These are phyloP conservation scores for Gossypium schwendimanii DNA, from an alignment of 441 rosid genomes.

Conservation along the genomic window DNA sequence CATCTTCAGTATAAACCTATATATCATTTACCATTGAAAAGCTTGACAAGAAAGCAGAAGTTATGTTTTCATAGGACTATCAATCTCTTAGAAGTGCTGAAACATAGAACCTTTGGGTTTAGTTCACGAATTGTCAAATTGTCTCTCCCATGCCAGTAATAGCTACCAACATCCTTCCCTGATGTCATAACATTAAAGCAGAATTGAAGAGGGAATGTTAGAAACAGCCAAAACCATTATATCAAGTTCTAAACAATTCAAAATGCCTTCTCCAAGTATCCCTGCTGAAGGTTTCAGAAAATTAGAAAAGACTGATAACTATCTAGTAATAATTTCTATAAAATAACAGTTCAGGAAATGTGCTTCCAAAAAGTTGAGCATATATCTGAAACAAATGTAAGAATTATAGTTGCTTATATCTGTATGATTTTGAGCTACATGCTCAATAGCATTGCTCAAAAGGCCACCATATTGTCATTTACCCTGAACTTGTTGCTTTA, in stretches of 20 bases:
- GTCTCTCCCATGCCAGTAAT: slow-evolving; percentile 98
- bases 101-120: slow-evolving; percentile 74
- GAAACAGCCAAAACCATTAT: neutral
- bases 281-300: neutral
- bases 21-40: neutral
- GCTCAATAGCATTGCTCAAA: neutral
- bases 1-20: neutral
- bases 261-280: slow-evolving; percentile 1
- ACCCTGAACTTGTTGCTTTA: neutral
- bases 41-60: neutral
- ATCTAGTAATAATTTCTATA: neutral
- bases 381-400: neutral
- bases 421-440: slow-evolving; percentile 1
- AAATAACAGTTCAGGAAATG: neutral
- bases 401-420: neutral
- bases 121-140: slow-evolving; percentile 63
- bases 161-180: slow-evolving; percentile 78
- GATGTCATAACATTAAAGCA: slow-evolving; percentile 15
- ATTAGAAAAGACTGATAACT: neutral
- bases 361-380: neutral
- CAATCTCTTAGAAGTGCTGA: slow-evolving; percentile 18
- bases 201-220: neutral
- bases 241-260: slow-evolving; percentile 1
- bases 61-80: neutral
- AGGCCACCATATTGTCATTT: neutral